Evolutionary conservation across 169 alveolate genomes (phyloP).

Genomic region (Perkinsus olseni): DNA sequence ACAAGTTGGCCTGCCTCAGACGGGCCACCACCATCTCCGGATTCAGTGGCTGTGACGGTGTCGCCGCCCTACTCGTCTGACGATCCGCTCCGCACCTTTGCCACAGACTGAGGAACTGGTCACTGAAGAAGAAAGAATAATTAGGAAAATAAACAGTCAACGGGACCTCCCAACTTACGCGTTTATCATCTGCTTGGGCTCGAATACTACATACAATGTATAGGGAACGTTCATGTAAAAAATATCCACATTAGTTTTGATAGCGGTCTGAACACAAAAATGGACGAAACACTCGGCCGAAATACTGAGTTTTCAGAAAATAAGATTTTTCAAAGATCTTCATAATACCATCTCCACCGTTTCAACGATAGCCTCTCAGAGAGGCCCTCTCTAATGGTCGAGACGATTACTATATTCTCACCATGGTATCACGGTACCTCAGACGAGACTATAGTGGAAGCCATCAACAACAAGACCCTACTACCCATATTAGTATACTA

Average conservation of each 20-base stretch:
- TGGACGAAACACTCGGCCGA: background rate
- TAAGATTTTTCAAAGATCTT: too few relatives aligned
- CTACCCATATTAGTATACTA: too few relatives aligned
- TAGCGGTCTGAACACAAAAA: conserved; percentile 23
- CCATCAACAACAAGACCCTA: too few relatives aligned
- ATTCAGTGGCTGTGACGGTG: background rate
- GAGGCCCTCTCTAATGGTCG: too few relatives aligned
- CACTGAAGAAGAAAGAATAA: conserved; percentile 26
- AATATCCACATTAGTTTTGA: conserved; percentile 35
- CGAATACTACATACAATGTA: conserved; percentile 32
- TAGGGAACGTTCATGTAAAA: conserved; percentile 38
- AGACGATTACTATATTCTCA: too few relatives aligned
- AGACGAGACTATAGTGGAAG: too few relatives aligned
- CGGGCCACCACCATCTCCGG: background rate
- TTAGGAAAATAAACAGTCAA: conserved; percentile 16
- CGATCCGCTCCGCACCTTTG: background rate
- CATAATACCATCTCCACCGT: too few relatives aligned
- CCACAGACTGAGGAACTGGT: conserved; percentile 9
- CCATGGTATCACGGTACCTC: too few relatives aligned
- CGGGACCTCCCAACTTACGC: conserved; percentile 25
- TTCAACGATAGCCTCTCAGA: too few relatives aligned
- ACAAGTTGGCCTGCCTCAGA: conserved; percentile 12
- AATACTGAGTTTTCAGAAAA: too few relatives aligned
- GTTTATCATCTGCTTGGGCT: conserved; percentile 32
- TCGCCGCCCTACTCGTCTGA: background rate